These are phyloP conservation scores for Hyaloperonospora brassicae DNA, from an alignment of 352 stramenopile species.

Conservation along the genomic window DNA sequence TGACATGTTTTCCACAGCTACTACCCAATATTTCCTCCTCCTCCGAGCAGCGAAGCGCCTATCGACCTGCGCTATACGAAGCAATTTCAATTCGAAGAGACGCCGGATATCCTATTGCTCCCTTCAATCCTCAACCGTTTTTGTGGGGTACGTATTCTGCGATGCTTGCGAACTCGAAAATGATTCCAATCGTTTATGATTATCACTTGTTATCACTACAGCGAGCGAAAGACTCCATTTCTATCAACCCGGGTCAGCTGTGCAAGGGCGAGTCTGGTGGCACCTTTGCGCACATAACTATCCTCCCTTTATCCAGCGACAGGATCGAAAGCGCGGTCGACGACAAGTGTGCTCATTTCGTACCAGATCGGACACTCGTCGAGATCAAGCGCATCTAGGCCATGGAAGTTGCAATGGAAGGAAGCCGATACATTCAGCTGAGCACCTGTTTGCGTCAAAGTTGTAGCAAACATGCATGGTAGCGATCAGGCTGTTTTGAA, in stretches of 20 bases:
- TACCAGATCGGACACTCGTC: slow-evolving; percentile 83
- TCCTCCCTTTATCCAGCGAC: slow-evolving; percentile 86
- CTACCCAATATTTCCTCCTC: slow-evolving; percentile 76
- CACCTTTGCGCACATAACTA: slow-evolving; percentile 89
- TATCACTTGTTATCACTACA: slow-evolving; percentile 29
- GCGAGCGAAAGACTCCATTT: slow-evolving; percentile 87
- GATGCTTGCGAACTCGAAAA: too few relatives aligned
- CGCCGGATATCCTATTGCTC: slow-evolving; percentile 92
- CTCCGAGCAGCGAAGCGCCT: slow-evolving; percentile 52
- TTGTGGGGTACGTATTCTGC: slow-evolving; percentile 53
- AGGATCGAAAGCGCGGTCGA: slow-evolving; percentile 40
- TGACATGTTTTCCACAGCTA: slow-evolving; percentile 25
- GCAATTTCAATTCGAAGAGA: slow-evolving; percentile 87
- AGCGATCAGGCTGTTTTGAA: too few relatives aligned
- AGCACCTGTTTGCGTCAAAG: too few relatives aligned
- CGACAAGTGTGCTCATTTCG: slow-evolving; percentile 53
- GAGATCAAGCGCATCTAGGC: slow-evolving; percentile 88
- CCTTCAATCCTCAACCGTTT: slow-evolving; percentile 91
- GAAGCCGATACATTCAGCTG: too few relatives aligned
- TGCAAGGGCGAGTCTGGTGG: slow-evolving; percentile 90
- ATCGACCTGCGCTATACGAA: slow-evolving; percentile 90
- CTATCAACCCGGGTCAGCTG: slow-evolving; percentile 92
- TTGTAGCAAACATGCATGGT: too few relatives aligned
- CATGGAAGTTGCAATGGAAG: neutral
- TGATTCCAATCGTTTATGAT: neutral